Percentiles rank a stretch among this genome's conserved stretches.
Conservation (phyloP, 2,329 filamentous ascomycete genomes). For the Pseudocercospora cruenta region DNA sequence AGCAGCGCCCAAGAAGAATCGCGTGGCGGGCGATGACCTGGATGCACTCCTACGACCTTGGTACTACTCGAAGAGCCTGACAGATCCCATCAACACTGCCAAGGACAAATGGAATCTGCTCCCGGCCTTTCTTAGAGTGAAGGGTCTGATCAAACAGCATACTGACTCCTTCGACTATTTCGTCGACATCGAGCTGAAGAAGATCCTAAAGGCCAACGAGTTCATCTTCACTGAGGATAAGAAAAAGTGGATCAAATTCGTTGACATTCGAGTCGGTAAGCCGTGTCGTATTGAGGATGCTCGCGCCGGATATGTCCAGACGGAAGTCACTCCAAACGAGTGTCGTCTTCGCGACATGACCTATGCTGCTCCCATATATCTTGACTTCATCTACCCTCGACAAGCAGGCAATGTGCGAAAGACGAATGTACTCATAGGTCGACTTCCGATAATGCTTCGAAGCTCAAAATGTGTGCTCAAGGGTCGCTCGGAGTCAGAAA, state of each 20-base stretch:
- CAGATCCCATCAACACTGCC: conserved; percentile 70
- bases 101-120: conserved; percentile 95
- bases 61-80: conserved; percentile 69
- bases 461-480: conserved; percentile 90
- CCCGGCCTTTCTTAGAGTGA: conserved; percentile 97
- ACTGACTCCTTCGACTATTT: conserved; percentile 99
- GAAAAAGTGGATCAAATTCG: conserved; percentile 76
- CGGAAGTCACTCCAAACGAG: conserved; percentile 82
- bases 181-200: conserved; percentile 92
- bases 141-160: conserved; percentile 94
- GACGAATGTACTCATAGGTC: conserved; percentile 76
- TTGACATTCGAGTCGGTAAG: conserved; percentile 80
- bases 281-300: conserved; percentile 81
- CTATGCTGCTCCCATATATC: conserved; percentile 92
- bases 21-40: conserved; percentile 41
- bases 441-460: conserved; percentile 95
- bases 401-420: conserved; percentile 76
- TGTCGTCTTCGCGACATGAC: conserved; percentile 95
- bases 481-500: conserved; percentile 80
- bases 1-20: conserved; percentile 27
- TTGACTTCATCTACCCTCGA: conserved; percentile 88
- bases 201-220: conserved; percentile 90
- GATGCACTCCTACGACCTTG: conserved; percentile 70
- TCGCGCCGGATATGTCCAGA: conserved; percentile 68
- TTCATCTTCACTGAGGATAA: conserved; percentile 89